Evolutionary conservation across 768 basidiomycete species (phyloP), one percentile per base, ranked within the genome.

Genomic region (Tubosaeta brunneosetosa): DNA sequence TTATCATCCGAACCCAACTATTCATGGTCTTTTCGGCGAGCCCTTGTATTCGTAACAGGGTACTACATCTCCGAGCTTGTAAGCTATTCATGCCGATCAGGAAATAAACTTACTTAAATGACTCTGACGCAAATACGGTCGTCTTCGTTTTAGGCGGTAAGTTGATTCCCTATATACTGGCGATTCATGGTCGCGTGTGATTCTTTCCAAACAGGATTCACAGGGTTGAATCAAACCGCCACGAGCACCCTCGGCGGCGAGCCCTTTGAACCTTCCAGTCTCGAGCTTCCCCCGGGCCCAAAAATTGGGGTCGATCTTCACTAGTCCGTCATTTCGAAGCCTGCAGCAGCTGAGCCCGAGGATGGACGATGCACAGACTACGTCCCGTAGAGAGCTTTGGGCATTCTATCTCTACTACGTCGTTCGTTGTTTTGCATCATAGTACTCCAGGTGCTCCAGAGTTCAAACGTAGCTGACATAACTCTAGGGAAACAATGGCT

Each of bases 341-440:
- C 32, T 12, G 17, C 17, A 10, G 33, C 26, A 10, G 14, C 19
- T 7, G 36, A 47, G 49, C 42, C 44, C 9, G 47, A 29, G 6
- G 8, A 10, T 32, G 14, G 31, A 38, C 5, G 16, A 7, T 12
- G 3, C 37, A 9, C 22, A 41, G 13, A 74, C 71, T 6, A 84
- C 82, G 1, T 75, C 74, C 14, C 75, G 74, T 14, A 57, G 59
- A 7, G 82, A 83, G 56, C 74, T 83, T 19, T 83, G 78, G 80
- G 70, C 80, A 1, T 83, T 81, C 64, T 84, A 84, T 65, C 59
- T 82, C 26, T 84, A 81, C 55, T 84, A 81, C 49, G 61, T 83
- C 34, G 71, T 73, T 41, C 49, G 69, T 66, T 27, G 33, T 34
- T n/a, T 13, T 42, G 33, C 12, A 33, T 19, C 22, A 14, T 13